These are phyloP conservation scores for Aristolochia fimbriata DNA, from an alignment of 164 flowering plant genomes.

Conservation along the genomic window DNA sequence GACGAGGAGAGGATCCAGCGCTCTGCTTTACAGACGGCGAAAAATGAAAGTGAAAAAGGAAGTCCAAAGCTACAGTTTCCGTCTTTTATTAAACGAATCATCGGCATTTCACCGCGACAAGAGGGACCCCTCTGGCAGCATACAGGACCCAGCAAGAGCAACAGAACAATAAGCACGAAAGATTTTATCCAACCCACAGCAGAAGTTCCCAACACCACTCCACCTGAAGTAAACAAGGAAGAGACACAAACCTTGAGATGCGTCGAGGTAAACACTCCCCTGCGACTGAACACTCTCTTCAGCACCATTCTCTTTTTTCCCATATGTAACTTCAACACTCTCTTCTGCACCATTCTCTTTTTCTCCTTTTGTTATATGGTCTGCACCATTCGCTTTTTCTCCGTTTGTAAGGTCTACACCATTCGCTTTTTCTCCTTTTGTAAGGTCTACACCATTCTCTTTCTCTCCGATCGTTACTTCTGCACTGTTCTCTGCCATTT, in stretches of 20 bases:
- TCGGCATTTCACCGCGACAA: no score
- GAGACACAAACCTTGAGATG: background rate
- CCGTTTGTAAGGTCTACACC: background rate
- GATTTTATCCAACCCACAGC: background rate
- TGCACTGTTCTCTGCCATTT: no score
- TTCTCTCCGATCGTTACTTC: no score
- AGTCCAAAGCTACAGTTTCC: no score
- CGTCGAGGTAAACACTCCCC: constrained; percentile 1
- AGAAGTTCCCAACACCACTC: background rate
- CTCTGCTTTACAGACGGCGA: no score
- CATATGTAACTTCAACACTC: background rate
- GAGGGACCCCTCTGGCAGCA: no score
- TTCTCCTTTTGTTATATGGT: no score
- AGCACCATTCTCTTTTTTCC: background rate
- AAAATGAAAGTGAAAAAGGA: no score
- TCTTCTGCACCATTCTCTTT: background rate
- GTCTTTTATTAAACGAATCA: no score
- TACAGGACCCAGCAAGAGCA: background rate
- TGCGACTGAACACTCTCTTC: background rate
- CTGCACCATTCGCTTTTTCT: background rate
- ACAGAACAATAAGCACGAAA: background rate
- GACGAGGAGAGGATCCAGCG: no score
- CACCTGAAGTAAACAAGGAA: background rate
- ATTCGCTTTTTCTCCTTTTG: background rate
- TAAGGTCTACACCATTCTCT: background rate